Conservation (phyloP, 129 eudicot genomes). For the Escallonia rubra region DNA sequence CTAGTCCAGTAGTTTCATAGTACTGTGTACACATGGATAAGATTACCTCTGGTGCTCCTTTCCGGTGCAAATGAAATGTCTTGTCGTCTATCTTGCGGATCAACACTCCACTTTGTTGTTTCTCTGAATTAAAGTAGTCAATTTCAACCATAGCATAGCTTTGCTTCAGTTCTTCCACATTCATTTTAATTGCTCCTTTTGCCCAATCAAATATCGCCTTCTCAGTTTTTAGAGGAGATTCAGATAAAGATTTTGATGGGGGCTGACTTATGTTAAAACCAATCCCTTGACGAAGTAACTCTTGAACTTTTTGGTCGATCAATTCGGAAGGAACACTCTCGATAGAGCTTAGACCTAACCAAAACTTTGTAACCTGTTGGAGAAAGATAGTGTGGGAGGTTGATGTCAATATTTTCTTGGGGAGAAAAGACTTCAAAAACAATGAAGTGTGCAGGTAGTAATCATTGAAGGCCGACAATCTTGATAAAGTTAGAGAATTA, state of each 20-base stretch:
- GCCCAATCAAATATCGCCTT: slow-evolving; percentile 9
- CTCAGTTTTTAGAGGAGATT: slow-evolving; percentile 3
- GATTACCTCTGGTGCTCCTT: slow-evolving; percentile 8
- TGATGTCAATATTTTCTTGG: too few relatives aligned
- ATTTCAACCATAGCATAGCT: neutral
- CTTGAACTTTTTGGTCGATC: neutral
- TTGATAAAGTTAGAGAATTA: too few relatives aligned
- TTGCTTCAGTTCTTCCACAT: neutral
- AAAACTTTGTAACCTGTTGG: slow-evolving; percentile 35
- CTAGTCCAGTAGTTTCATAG: slow-evolving; percentile 1
- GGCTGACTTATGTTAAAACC: slow-evolving; percentile 14
- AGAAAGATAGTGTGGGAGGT: too few relatives aligned
- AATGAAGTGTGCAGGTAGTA: too few relatives aligned
- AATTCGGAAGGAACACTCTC: slow-evolving; percentile 4
- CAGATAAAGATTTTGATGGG: neutral
- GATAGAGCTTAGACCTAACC: slow-evolving; percentile 26
- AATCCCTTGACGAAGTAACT: slow-evolving; percentile 3
- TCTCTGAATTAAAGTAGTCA: slow-evolving; percentile 2
- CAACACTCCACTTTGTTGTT: neutral
- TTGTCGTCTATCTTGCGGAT: neutral
- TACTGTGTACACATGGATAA: neutral
- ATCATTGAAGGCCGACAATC: too few relatives aligned
- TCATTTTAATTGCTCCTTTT: neutral
- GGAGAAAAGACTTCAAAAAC: too few relatives aligned
- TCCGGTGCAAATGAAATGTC: slow-evolving; percentile 6